Evolutionary conservation across 306 rosid genomes (phyloP).

Genomic region (Cucurbita argyrosperma): DNA sequence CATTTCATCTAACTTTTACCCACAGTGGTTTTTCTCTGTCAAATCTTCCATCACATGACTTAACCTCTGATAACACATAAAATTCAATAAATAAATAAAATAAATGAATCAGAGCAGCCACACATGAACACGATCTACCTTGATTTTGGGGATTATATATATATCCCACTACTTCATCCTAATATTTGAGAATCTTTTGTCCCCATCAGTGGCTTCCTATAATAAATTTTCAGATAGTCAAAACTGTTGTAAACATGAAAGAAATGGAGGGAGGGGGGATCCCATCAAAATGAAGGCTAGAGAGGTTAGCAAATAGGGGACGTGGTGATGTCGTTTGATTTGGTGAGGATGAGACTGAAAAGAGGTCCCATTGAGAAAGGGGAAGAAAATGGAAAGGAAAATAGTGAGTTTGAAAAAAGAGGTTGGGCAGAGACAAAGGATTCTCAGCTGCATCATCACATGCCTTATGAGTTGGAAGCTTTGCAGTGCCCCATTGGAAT

Average conservation of each 20-base stretch:
- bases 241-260: neutral
- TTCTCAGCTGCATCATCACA: constrained; percentile 52
- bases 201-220: neutral
- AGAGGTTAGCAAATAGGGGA: neutral
- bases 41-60: neutral
- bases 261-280: neutral
- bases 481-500: constrained; percentile 26
- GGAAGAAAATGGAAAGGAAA: neutral
- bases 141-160: neutral
- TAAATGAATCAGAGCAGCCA: constrained; percentile 1
- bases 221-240: neutral
- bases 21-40: neutral
- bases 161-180: constrained; percentile 3
- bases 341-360: constrained; percentile 28
- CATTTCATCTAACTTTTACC: neutral
- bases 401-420: constrained; percentile 8
- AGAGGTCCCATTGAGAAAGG: constrained; percentile 13
- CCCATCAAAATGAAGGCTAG: constrained; percentile 3
- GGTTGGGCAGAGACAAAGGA: constrained; percentile 38
- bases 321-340: constrained; percentile 2
- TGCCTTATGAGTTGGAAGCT: constrained; percentile 41
- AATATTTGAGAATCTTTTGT: neutral
- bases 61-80: neutral
- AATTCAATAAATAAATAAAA: no score
- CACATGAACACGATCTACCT: constrained; percentile 2